Percentiles rank a stretch among this genome's conserved stretches.
Evolutionary conservation across 345 rosid genomes (phyloP).

Genomic region (Heritiera fomes): DNA sequence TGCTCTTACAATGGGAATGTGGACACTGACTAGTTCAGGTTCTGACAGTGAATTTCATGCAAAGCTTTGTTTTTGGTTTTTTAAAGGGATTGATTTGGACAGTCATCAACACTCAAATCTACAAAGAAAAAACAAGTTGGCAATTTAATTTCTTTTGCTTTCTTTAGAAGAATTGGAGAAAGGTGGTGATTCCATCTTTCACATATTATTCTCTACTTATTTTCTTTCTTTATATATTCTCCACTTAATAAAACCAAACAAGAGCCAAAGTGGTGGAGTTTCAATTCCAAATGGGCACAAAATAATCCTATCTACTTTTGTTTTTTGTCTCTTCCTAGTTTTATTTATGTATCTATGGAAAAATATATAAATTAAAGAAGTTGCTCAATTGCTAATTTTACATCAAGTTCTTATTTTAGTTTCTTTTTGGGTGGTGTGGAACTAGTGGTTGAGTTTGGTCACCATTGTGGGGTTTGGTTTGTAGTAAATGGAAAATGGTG

Average conservation of each 20-base stretch:
- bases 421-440: conserved; percentile 4
- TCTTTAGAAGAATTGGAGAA: not conserved
- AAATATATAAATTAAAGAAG: no score
- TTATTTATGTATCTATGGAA: no score
- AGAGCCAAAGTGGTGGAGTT: not conserved
- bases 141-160: conserved; percentile 15
- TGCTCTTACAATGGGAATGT: not conserved
- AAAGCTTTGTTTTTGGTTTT: not conserved
- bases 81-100: conserved; percentile 26
- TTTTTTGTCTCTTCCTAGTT: no score
- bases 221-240: conserved; percentile 2
- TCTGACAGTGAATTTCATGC: not conserved
- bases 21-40: conserved; percentile 19
- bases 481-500: not conserved
- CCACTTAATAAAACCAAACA: conserved; percentile 6
- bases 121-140: not conserved
- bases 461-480: conserved; percentile 3
- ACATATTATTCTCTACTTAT: not conserved
- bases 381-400: no score
- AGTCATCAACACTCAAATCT: not conserved
- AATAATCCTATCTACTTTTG: not conserved
- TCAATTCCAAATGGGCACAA: not conserved
- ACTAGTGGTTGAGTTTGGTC: conserved; percentile 27
- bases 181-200: not conserved
- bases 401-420: not conserved